Conservation (phyloP, 345 rosid genomes). For the Populus nigra region DNA sequence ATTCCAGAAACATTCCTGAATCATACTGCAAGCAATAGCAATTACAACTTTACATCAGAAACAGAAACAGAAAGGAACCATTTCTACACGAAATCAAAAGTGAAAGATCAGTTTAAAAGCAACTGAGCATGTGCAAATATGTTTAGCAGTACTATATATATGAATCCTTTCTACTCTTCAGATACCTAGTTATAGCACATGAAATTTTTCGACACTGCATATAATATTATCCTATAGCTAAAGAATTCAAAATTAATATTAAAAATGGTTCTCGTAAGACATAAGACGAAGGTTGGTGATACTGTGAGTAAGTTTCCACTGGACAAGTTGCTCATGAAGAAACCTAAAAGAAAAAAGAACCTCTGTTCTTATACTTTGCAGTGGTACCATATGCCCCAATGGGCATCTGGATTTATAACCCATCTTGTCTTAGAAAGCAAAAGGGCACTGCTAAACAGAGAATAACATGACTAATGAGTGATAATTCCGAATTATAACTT, state of each 20-base stretch:
- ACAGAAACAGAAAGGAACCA: background rate
- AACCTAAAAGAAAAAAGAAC: background rate
- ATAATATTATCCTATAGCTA: background rate
- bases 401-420: background rate
- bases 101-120: background rate
- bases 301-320: no score
- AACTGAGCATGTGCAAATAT: background rate
- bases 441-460: background rate
- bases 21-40: constrained; percentile 42
- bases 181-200: background rate
- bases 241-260: background rate
- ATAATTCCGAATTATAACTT: background rate
- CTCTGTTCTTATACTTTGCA: background rate
- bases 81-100: background rate
- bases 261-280: background rate
- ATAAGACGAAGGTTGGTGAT: background rate
- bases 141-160: background rate
- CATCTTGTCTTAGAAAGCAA: background rate
- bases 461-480: background rate
- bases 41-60: constrained; percentile 1
- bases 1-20: constrained; percentile 55
- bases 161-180: background rate
- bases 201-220: background rate
- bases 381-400: background rate
- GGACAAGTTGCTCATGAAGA: background rate